Conservation (phyloP, 1,284 basidiomycete genomes). For the Apiotrichum porosum region DNA sequence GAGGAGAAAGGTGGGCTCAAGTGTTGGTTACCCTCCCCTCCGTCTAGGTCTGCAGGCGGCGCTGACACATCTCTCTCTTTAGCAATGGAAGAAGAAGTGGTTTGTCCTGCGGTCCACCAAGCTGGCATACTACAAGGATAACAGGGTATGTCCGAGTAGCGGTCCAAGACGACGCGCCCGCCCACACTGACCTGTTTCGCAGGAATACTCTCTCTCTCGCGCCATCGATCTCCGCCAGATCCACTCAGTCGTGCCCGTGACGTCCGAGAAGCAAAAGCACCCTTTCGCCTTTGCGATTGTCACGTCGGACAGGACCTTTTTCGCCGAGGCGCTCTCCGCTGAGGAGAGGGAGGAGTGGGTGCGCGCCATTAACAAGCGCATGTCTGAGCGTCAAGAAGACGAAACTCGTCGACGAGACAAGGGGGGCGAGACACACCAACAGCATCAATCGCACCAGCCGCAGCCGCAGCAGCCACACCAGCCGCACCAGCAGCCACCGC, state of each 20-base stretch:
- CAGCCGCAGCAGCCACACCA: no score
- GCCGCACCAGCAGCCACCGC: no score
- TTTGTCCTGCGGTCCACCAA: constrained; percentile 89
- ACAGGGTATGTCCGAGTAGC: constrained; percentile 53
- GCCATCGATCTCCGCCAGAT: constrained; percentile 84
- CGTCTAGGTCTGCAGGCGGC: background rate
- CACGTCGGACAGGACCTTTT: constrained; percentile 85
- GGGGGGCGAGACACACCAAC: background rate
- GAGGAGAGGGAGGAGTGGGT: constrained; percentile 82
- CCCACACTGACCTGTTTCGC: constrained; percentile 4
- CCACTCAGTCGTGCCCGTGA: constrained; percentile 81
- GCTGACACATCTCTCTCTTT: background rate
- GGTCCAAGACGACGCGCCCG: background rate
- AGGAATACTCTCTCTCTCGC: constrained; percentile 84
- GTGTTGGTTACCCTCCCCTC: background rate
- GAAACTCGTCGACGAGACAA: constrained; percentile 11
- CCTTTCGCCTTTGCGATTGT: constrained; percentile 87
- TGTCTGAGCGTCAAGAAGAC: constrained; percentile 50
- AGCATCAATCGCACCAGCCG: constrained; percentile 7
- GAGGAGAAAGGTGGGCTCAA: constrained; percentile 72
- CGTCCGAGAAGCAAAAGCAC: constrained; percentile 72
- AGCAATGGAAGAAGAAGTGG: constrained; percentile 92
- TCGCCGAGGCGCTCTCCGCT: constrained; percentile 71
- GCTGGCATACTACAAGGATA: constrained; percentile 94
- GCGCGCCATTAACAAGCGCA: constrained; percentile 69